Base-by-base conservation (phyloP, 2,329 filamentous ascomycete species). In the Aspergillus puulaauensis region DNA sequence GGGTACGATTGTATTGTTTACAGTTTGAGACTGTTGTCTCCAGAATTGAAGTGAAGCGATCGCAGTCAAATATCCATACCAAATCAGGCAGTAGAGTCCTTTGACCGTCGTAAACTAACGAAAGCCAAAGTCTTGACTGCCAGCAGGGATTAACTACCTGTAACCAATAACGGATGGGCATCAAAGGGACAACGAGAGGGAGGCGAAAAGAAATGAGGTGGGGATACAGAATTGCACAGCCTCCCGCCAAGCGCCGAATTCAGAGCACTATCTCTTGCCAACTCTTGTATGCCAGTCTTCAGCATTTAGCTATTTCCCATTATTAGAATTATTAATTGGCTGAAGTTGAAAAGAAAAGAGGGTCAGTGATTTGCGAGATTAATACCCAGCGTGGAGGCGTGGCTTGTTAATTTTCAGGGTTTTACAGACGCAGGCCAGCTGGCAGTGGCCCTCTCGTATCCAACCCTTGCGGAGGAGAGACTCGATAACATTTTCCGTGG, bases 211-310 rank as follows among this genome's bases (percentile, higher is more conserved):
- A 15, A 44, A 21, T 31, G 24, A 33, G 15, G 41, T 37, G 43
- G 51, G 23, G 41, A 27, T 45, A 14, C 17, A 12, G 12, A 35
- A 40, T 40, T 54, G 52, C 52, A 54, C 52, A 47, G 52, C 52
- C 52, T 54, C 33, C 6, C 9, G 52, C 52, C 52, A 54, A 54
- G 52, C 23, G 27, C 50, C 27, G 40, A 37, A 37, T 35, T 7
- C 50, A 21, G n/a, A 39, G 46, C 41, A 33, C 50, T 44, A 52
- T 45, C 35, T 53, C 24, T 37, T 46, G 44, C 23, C 6, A n/a
- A 23, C 9, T 46, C 27, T 11, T 4, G 9, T 31, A 8, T 9
- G 4, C 27, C 27, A 3, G 27, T 31, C 27, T 11, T 31, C 27
- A 31, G 27, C 27, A 31, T 31, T 31, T 8, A 3, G 31, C 6